Evolutionary conservation across 169 alveolate species (phyloP), one percentile per base, ranked within the genome.

Genomic region (Perkinsus chesapeaki): DNA sequence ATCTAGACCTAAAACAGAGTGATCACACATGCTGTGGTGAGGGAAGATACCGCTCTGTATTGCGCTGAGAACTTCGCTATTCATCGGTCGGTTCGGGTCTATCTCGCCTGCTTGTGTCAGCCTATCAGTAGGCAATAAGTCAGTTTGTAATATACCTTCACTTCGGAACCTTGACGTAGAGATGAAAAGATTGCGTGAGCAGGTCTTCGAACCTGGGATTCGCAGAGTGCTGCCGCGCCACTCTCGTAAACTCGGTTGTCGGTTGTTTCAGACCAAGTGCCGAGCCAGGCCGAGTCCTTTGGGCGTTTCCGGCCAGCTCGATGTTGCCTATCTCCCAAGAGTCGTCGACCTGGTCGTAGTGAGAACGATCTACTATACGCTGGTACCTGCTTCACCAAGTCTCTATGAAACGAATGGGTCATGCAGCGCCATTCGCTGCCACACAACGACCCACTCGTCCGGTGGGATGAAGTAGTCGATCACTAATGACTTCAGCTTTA

Each of bases 231-330:
- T 60, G 82, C 82, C 93, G 94, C 27, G 97, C 97, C 73, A 96
- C 96, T 93, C 97, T 94, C 39, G 97, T 73, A 48, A 93, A 95
- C 91, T 96, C 97, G 20, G 97, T 95, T 39, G 96, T 94, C 7
- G 98, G 98, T 93, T 96, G 94, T 91, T 95, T 96, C 91, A 96
- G 93, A 16, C 96, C 96, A 36, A 95, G 96, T 1, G 97, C 97
- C 37, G 96, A 94, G n/a, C 91, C 91, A 60, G 97, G 97, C 73
- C 97, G 91, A 60, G 90, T 93, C n/a, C 37, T 0, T 60, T 60
- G 82, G 31, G 82, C 82, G 27, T 93, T 93, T 16, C 95, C 95
- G 37, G 95, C 93, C 34, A 93, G 39, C 16, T 91, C 92, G 27
- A 92, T n/a, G n/a, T 91, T 39, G 48, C 92, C 72, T 73, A 93